Conservation (phyloP, 2,329 filamentous ascomycete genomes). For the Esteya vermicola region DNA sequence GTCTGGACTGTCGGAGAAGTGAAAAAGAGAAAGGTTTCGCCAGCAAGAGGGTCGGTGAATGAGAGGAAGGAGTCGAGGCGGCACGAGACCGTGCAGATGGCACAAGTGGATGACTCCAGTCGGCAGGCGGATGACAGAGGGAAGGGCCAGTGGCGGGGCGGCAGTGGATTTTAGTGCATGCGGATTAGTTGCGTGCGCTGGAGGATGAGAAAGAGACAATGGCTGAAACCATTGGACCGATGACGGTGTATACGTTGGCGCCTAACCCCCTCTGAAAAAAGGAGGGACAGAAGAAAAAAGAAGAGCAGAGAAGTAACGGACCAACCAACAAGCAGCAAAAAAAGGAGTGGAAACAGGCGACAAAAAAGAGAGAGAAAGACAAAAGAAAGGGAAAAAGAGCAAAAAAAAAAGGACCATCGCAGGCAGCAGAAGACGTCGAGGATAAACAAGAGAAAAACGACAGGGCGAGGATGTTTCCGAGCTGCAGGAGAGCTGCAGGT, state of each 20-base stretch:
- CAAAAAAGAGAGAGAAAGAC: not conserved
- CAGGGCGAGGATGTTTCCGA: not conserved
- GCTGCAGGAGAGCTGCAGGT: not conserved
- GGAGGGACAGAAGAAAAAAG: not conserved
- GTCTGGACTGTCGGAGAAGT: not conserved
- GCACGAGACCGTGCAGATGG: conserved; percentile 4
- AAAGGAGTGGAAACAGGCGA: not conserved
- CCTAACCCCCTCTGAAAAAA: not conserved
- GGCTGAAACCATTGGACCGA: not conserved
- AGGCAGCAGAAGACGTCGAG: too few relatives aligned
- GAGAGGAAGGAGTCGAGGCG: not conserved
- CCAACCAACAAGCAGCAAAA: too few relatives aligned
- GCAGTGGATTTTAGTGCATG: not conserved
- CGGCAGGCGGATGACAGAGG: conserved; percentile 3
- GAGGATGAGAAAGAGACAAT: not conserved
- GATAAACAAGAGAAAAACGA: not conserved
- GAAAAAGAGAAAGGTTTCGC: not conserved
- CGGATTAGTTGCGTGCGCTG: not conserved
- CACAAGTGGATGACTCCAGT: not conserved
- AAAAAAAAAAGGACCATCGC: not conserved
- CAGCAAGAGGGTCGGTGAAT: not conserved
- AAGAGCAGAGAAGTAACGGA: not conserved
- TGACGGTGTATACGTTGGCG: conserved; percentile 2
- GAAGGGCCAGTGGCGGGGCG: conserved; percentile 3
- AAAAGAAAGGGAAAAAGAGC: not conserved